Base-by-base conservation (phyloP, 805 yeast genomes). In the Saturnispora sanitii region DNA sequence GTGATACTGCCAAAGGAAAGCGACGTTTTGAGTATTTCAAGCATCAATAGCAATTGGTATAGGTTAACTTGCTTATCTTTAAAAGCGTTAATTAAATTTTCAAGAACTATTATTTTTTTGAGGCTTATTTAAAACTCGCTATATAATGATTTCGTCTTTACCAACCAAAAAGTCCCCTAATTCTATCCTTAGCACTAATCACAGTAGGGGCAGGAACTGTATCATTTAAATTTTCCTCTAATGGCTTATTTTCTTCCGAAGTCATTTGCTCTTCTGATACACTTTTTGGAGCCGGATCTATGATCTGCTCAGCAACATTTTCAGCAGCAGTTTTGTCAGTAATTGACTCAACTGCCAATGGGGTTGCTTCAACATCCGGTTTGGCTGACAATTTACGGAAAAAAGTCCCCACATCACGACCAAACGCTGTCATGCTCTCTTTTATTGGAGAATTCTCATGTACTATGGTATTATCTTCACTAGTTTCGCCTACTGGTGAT, bases 1-100 rank as follows among this genome's bases (percentile, higher is more conserved):
- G 82, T 54, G 45, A 74, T 72, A 42, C 65, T 38, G 2, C 28
- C 21, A 22, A 65, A 45, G 38, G 57, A 48, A n/a, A 39, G 33
- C 19, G 27, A 5, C 9, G 37, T 22, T n/a, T 26, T 13, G n/a
- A 33, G 28, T 13, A 27, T 23, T 13, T 33, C 22, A 8, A 39
- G 33, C 42, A 33, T 33, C 4, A 13, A 25, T n/a, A n/a, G n/a
- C n/a, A n/a, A n/a, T n/a, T n/a, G n/a, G n/a, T n/a, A n/a, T n/a
- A n/a, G n/a, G n/a, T n/a, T n/a, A n/a, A n/a, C n/a, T n/a, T n/a
- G n/a, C n/a, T n/a, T n/a, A n/a, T n/a, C n/a, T n/a, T n/a, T n/a
- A n/a, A n/a, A n/a, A n/a, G n/a, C n/a, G n/a, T n/a, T n/a, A n/a
- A n/a, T n/a, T n/a, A n/a, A n/a, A n/a, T n/a, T n/a, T n/a, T n/a